Evolutionary conservation across 1,284 basidiomycete genomes (phyloP).

Genomic region (Agaricales sp.): DNA sequence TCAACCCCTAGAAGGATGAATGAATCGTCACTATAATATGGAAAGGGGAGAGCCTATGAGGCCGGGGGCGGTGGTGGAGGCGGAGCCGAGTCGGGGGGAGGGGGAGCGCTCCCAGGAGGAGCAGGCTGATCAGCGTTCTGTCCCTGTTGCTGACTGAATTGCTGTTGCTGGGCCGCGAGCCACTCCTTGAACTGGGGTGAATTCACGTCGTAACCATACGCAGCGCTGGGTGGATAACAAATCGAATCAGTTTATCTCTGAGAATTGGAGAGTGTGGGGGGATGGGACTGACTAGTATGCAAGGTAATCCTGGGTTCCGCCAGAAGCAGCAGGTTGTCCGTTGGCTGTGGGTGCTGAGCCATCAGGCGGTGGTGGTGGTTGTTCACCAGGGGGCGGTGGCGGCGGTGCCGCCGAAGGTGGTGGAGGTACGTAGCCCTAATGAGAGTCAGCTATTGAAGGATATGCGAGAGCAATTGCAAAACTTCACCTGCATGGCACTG

Average conservation of each 20-base stretch:
- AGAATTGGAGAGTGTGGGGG: background rate
- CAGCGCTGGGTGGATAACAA: constrained; percentile 43
- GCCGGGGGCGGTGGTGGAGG: constrained; percentile 19
- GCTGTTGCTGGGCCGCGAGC: constrained; percentile 57
- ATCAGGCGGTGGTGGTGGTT: constrained; percentile 47
- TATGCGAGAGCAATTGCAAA: constrained; percentile 28
- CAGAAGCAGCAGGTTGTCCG: constrained; percentile 21
- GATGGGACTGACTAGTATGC: constrained; percentile 50
- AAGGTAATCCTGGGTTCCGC: constrained; percentile 31
- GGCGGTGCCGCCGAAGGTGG: constrained; percentile 48
- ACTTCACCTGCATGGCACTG: background rate
- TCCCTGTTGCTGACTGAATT: constrained; percentile 50
- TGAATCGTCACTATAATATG: too few relatives aligned
- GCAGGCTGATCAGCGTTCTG: constrained; percentile 16
- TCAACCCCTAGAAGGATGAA: too few relatives aligned
- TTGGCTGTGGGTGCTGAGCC: constrained; percentile 29
- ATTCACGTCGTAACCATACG: constrained; percentile 86
- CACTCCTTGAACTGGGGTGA: constrained; percentile 73
- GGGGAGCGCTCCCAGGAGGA: constrained; percentile 19
- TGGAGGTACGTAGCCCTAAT: constrained; percentile 27
- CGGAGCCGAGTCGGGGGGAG: constrained; percentile 23
- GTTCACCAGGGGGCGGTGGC: constrained; percentile 50
- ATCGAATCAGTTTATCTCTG: background rate
- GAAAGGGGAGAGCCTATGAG: too few relatives aligned
- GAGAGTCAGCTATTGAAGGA: constrained; percentile 37